Percentiles rank a stretch among this genome's conserved stretches.
Conservation (phyloP, 2,329 filamentous ascomycete genomes). For the Parastagonospora nodorum region DNA sequence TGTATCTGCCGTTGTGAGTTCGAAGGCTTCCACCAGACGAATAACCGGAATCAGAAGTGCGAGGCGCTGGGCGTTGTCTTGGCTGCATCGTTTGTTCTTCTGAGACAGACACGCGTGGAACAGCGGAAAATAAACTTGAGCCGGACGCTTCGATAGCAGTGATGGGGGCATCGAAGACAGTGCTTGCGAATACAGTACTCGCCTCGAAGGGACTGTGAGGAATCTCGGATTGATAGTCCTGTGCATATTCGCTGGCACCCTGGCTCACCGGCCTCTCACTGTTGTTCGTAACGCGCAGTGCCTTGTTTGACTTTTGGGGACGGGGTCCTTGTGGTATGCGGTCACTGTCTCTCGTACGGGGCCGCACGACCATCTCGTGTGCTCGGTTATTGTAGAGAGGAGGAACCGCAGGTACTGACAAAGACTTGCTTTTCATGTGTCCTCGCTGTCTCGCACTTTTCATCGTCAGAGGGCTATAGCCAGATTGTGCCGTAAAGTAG, state of each 20-base stretch:
- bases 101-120: not conserved
- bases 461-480: conserved; percentile 25
- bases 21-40: conserved; percentile 44
- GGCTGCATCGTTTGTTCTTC: conserved; percentile 8
- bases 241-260: conserved; percentile 26
- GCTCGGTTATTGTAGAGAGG: conserved; percentile 16
- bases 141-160: conserved; percentile 5
- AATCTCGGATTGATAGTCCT: conserved; percentile 37
- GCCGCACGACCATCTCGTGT: not conserved
- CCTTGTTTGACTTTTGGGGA: conserved; percentile 14
- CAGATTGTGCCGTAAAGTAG: conserved; percentile 35
- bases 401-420: conserved; percentile 18
- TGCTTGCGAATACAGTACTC: conserved; percentile 30
- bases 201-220: conserved; percentile 30
- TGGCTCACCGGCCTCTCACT: conserved; percentile 25
- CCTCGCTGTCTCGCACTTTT: conserved; percentile 22
- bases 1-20: conserved; percentile 4
- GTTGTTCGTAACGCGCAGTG: conserved; percentile 22
- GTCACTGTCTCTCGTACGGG: conserved; percentile 1
- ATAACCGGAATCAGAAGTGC: conserved; percentile 47
- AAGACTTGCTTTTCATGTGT: conserved; percentile 38
- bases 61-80: conserved; percentile 28
- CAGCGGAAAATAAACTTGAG: conserved; percentile 12
- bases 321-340: conserved; percentile 3
- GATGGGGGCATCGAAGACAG: conserved; percentile 20